Evolutionary conservation across 495 filamentous ascomycete species (phyloP), one percentile per base, ranked within the genome.

Genomic region (Penicillium argentinense): DNA sequence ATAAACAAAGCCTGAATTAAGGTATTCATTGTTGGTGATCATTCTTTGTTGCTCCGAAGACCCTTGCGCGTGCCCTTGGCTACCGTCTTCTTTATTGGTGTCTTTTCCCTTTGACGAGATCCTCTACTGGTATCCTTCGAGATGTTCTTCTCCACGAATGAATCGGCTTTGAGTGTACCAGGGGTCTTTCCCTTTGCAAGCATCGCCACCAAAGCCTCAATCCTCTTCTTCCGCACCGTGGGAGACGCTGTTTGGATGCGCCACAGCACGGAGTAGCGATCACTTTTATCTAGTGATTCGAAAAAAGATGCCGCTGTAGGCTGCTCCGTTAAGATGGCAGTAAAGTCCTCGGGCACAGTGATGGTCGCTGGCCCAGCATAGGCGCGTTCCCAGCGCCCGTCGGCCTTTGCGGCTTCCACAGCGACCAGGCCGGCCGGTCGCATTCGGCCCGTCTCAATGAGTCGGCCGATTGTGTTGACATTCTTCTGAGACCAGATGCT

Each of bases 361-460:
- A 77, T 74, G 8, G 45, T 63, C 9, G 64, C 68, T 3, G 71
- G 59, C 1, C 72, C 69, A 9, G 69, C 67, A 53, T 83, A 83
- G 0, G 80, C 80, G 25, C 66, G 62, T 1, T 71, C 71, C 79
- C 79, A 82, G 0, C 78, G 66, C 6, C 79, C 79, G 48, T 81
- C 78, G 1, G 59, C 67, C 52, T 77, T 77, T 0, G 78, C 80
- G 1, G 72, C 69, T 4, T 82, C 72, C 22, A 83, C 66, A 16
- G 67, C 76, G 29, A 56, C 63, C 28, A 68, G 43, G 0, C 80
- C 80, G 1, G 73, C 62, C 1, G 62, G 65, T 0, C 67, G 63
- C 66, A 83, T 77, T 9, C 73, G 62, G 0, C 75, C 77, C 1
- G 65, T 52, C 13, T 52, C 59, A 4, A 67, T 46, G 18, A 83